These are phyloP conservation scores for Haematococcus sp. DNA, from an alignment of 139 green algal species.

Conservation along the genomic window DNA sequence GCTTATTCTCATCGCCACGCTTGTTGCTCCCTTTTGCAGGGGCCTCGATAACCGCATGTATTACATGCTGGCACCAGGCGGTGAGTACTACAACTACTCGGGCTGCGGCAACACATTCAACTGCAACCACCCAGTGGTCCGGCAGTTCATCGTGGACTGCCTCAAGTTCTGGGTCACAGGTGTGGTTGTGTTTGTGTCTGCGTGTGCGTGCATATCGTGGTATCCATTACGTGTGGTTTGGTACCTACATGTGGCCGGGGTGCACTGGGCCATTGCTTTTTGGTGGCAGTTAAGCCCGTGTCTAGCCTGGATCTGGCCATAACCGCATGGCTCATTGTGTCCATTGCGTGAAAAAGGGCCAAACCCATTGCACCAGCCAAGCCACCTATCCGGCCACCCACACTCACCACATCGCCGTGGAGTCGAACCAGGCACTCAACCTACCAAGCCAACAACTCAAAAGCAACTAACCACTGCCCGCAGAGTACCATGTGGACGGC, in stretches of 20 bases:
- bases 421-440: too few species aligned
- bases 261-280: background rate
- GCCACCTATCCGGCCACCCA: too few species aligned
- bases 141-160: slow-evolving; percentile 92
- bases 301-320: background rate
- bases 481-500: slow-evolving; percentile 87
- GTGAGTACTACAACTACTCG: slow-evolving; percentile 97
- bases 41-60: slow-evolving; percentile 96
- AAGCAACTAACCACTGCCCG: background rate
- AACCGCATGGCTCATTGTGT: too few species aligned
- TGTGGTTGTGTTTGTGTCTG: background rate
- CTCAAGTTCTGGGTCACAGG: slow-evolving; percentile 89
- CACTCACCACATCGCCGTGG: too few species aligned
- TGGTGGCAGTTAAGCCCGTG: background rate
- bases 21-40: slow-evolving; percentile 13
- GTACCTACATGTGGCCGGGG: background rate
- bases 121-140: slow-evolving; percentile 94
- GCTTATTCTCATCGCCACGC: too few species aligned
- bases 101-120: slow-evolving; percentile 99
- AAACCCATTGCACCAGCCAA: too few species aligned
- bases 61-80: slow-evolving; percentile 95
- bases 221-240: background rate
- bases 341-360: too few species aligned
- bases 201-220: background rate
- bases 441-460: background rate